These are phyloP conservation scores for Deinandra increscens DNA, from an alignment of 129 eudicot species.

Conservation along the genomic window DNA sequence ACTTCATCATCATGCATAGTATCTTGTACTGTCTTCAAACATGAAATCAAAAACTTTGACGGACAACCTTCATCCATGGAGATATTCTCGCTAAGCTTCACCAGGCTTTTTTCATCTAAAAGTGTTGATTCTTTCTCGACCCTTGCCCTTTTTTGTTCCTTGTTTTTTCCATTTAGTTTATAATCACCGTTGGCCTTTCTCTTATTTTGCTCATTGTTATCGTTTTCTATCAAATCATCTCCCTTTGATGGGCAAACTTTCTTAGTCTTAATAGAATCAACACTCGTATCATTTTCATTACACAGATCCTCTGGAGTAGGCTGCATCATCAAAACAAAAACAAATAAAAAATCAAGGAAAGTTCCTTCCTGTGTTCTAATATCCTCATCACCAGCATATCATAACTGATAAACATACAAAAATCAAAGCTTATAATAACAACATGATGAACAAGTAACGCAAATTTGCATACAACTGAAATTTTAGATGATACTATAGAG, in stretches of 20 bases:
- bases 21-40: slow-evolving; percentile 69
- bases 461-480: not conserved
- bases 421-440: not conserved
- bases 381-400: not conserved
- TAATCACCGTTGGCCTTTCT: slow-evolving; percentile 24
- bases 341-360: not conserved
- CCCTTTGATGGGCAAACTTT: too few species aligned
- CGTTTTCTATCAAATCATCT: slow-evolving; percentile 28
- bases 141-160: slow-evolving; percentile 29
- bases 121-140: slow-evolving; percentile 20
- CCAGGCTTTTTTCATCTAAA: slow-evolving; percentile 1
- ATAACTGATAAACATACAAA: not conserved
- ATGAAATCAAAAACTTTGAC: slow-evolving; percentile 61
- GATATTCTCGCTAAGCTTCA: slow-evolving; percentile 9
- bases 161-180: slow-evolving; percentile 14
- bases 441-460: not conserved
- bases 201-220: slow-evolving; percentile 29
- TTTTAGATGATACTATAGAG: not conserved
- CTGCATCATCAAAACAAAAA: slow-evolving; percentile 27
- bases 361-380: not conserved
- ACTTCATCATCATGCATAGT: slow-evolving; percentile 42
- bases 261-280: slow-evolving; percentile 37
- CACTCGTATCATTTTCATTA: slow-evolving; percentile 50
- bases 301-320: slow-evolving; percentile 85
- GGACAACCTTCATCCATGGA: slow-evolving; percentile 49